Evolutionary conservation across 1,284 basidiomycete genomes (phyloP), one percentile per base, ranked within the genome.

Genomic region (Trichosporon asahii): DNA sequence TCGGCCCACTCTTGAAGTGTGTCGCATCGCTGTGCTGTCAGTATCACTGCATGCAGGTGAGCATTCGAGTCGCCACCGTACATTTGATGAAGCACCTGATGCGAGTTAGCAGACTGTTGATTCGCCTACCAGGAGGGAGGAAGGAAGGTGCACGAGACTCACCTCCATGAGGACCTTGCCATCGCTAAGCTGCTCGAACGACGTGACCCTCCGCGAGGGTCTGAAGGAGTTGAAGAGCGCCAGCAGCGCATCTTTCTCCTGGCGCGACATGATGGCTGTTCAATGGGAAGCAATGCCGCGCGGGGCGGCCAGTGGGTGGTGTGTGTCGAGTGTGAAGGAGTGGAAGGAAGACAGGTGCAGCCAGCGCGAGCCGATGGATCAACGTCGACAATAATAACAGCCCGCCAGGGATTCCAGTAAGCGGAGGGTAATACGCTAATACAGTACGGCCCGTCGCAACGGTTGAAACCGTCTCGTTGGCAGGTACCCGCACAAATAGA

Each of bases 161-260:
- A 83, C 79, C 75, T 83, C 80, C 74, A 80, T 74, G 15, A 83
- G 72, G n/a, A 75, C 78, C 68, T 77, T 76, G 18, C 80, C 81
- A 71, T 83, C 81, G 46, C 77, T 69, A 21, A 83, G 71, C 66
- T 79, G 75, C 8, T 77, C 78, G 71, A 83, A 82, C 35, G 77
- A 37, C 3, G 75, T 76, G 33, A 82, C 72, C 2, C 72, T 75
- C 63, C 72, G 74, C 2, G 75, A 73, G 21, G 77, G 76, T 64
- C 75, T 73, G 74, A 82, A 80, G 12, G 77, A 75, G 72, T 82
- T 81, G 75, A 83, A 71, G 65, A 78, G 80, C 29, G 80, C 80
- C 67, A 82, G 69, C 53, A 83, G 72, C 64, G 81, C 79, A 64
- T 75, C 76, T 73, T 83, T 80, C 72, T 83, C 81, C 55, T 76